Conservation (phyloP, 306 rosid genomes). For the Ormosia emarginata region DNA sequence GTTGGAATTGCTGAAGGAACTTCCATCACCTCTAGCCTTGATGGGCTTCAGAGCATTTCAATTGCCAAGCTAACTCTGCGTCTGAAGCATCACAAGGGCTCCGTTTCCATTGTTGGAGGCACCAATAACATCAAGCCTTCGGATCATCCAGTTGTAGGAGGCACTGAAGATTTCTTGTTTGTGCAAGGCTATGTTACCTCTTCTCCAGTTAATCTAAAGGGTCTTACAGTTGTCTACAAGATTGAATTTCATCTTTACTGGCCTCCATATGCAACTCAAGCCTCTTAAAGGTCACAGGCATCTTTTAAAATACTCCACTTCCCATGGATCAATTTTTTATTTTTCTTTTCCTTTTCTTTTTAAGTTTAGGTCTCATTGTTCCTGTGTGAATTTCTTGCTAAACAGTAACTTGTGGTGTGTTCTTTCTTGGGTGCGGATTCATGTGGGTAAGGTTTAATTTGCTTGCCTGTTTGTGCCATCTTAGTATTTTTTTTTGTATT, state of each 20-base stretch:
- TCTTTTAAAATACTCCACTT: neutral
- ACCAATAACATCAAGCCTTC: conserved; percentile 45
- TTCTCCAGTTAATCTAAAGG: conserved; percentile 48
- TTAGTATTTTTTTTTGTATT: neutral
- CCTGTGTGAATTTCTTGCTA: neutral
- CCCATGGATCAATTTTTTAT: neutral
- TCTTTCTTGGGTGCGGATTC: neutral
- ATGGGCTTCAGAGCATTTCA: conserved; percentile 61
- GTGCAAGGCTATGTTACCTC: conserved; percentile 72
- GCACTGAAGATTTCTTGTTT: conserved; percentile 70
- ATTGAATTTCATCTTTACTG: conserved; percentile 67
- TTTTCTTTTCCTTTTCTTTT: neutral
- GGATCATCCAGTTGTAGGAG: conserved; percentile 71
- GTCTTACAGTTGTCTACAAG: conserved; percentile 53
- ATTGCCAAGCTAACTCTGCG: conserved; percentile 58
- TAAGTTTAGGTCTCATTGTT: neutral
- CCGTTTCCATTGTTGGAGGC: conserved; percentile 63
- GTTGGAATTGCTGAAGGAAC: conserved; percentile 66
- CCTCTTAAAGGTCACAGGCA: conserved; percentile 4
- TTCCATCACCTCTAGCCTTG: conserved; percentile 58
- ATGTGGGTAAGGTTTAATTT: neutral
- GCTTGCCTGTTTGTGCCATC: neutral
- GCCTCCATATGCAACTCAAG: conserved; percentile 70
- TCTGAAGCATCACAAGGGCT: conserved; percentile 47
- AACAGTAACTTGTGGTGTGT: neutral